Base-by-base conservation (phyloP, 225 moss, liverwort and hornwort species). In the Polytrichum formosum region DNA sequence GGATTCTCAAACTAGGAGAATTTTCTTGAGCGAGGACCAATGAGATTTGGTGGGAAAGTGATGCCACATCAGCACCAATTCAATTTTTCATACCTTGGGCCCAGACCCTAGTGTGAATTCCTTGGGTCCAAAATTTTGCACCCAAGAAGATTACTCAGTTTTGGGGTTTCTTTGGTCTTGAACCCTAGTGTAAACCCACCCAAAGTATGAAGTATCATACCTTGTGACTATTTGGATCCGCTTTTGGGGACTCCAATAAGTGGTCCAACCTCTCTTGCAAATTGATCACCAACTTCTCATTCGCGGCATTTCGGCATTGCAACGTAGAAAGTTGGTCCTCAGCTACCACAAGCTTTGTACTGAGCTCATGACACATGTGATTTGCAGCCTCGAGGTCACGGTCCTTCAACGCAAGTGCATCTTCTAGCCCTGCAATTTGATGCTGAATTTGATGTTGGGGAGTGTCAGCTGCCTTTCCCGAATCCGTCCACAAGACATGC, bases 311-410 rank as follows among this genome's bases (percentile, higher is more conserved):
- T 20, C 83, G 82, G 65, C 68, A 67, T 69, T 86, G 91, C 65
- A 93, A 66, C 21, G 54, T 26, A 2, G 70, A 56, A 7, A 91
- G 74, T 55, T 89, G 76, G 27, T 91, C 85, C 75, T 90, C 78
- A 27, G 89, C 81, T 1, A 64, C 67, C 4, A 68, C 8, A 82
- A 96, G 88, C 70, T 91, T 85, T 21, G 74, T 71, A 21, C 85
- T 81, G 5, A 93, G 67, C 55, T 91, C 90, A 27, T 77, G 71
- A 70, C 81, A 81, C 78, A 73, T 76, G 20, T 66, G 72, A 67
- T 86, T 91, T 54, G 96, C 85, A 53, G 78, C 79, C 66, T 81
- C 82, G 5, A 94, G 78, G 26, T 89, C 91, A 61, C 58, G 71
- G 61, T 88, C 78, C 75, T 88, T 92, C 18, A 60, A 72, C 33